Evolutionary conservation across 2,329 filamentous ascomycete genomes (phyloP).

Genomic region (Chaetomiaceae sp.): DNA sequence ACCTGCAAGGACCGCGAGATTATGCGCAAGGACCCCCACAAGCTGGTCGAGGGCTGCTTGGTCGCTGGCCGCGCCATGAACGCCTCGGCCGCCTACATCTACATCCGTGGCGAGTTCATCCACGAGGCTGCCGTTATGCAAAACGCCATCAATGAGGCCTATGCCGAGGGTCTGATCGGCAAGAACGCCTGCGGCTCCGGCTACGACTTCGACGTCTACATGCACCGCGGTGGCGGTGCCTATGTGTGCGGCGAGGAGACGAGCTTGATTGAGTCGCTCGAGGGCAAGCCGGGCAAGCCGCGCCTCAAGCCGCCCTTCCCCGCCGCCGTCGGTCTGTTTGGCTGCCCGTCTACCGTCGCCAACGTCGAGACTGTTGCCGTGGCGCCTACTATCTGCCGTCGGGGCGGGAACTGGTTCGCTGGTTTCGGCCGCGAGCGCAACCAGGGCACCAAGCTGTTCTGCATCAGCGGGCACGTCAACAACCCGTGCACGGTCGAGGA

Average conservation of each 20-base stretch:
- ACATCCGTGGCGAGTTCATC: constrained; percentile 98
- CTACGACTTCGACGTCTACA: constrained; percentile 95
- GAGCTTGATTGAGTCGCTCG: constrained; percentile 93
- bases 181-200: constrained; percentile 97
- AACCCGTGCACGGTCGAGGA: constrained; percentile 97
- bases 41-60: constrained; percentile 95
- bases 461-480: constrained; percentile 98
- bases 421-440: constrained; percentile 93
- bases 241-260: constrained; percentile 99
- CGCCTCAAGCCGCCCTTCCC: constrained; percentile 98
- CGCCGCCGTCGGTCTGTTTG: constrained; percentile 93
- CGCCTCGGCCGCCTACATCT: constrained; percentile 96
- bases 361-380: constrained; percentile 98
- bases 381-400: constrained; percentile 89
- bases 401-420: constrained; percentile 90
- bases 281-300: constrained; percentile 98
- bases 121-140: constrained; percentile 92
- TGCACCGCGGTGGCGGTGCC: constrained; percentile 94
- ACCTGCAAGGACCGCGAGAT: constrained; percentile 99
- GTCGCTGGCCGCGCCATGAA: constrained; percentile 98
- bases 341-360: constrained; percentile 94
- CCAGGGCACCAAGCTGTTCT: constrained; percentile 95
- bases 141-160: constrained; percentile 94
- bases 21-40: constrained; percentile 99
- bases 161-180: constrained; percentile 88